Conservation (phyloP, 805 yeast species). For the Starmera amethionina region DNA sequence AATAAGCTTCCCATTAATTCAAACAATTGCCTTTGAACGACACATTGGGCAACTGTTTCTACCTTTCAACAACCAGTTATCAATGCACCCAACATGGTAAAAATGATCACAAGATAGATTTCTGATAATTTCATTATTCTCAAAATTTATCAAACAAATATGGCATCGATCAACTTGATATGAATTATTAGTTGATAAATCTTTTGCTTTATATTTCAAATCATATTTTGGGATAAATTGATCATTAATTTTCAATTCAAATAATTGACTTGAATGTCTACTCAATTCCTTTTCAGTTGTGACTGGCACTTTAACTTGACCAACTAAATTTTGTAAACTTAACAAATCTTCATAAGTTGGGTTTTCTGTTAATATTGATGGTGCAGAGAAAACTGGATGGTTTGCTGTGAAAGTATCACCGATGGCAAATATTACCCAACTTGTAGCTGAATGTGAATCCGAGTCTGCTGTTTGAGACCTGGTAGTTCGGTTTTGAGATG, state of each 20-base stretch:
- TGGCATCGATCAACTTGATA: constrained; percentile 24
- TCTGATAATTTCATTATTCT: constrained; percentile 36
- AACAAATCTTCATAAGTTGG: constrained; percentile 43
- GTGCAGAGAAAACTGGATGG: constrained; percentile 40
- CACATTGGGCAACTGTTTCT: constrained; percentile 53
- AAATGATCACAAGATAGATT: constrained; percentile 34
- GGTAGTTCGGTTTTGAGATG: too few species aligned
- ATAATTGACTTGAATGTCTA: constrained; percentile 25
- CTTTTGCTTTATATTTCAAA: too few species aligned
- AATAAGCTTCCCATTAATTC: background rate
- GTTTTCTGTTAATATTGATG: constrained; percentile 34
- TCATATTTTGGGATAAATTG: background rate
- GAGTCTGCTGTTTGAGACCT: too few species aligned
- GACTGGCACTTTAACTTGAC: constrained; percentile 33
- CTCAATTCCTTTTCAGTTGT: constrained; percentile 32
- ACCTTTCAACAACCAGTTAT: constrained; percentile 44
- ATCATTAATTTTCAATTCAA: constrained; percentile 8
- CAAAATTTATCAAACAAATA: constrained; percentile 43
- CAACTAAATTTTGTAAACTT: constrained; percentile 37
- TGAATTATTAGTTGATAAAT: background rate
- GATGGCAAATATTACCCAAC: constrained; percentile 53
- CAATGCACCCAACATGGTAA: constrained; percentile 49
- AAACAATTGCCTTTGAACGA: constrained; percentile 26
- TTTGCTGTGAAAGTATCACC: constrained; percentile 43
- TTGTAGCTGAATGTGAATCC: too few species aligned